A percentile compares a stretch with the other conserved stretches of the same genome.
Conservation (phyloP, 1,139 yeast genomes). For the Pichia sp. region DNA sequence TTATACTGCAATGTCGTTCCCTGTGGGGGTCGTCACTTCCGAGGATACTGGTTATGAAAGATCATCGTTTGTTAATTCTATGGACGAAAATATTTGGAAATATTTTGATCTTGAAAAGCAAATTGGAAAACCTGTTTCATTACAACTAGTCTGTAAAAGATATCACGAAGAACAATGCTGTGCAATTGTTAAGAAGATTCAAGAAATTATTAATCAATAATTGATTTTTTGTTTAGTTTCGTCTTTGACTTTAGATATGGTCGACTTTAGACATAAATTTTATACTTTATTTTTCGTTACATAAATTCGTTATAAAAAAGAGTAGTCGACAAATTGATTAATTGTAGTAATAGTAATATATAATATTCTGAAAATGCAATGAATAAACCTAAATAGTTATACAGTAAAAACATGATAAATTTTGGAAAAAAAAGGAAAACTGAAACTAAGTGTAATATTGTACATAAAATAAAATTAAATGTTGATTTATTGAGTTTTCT, state of each 20-base stretch:
- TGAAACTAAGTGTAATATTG: background rate
- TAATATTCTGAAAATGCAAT: background rate
- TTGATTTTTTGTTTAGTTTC: background rate
- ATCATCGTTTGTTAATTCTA: conserved; percentile 24
- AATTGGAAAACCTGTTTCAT: conserved; percentile 41
- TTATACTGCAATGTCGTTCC: conserved; percentile 45
- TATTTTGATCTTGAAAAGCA: conserved; percentile 36
- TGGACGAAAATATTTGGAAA: conserved; percentile 28
- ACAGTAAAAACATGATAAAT: background rate
- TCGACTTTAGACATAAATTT: too few relatives aligned
- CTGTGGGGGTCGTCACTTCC: conserved; percentile 42
- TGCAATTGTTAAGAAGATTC: conserved; percentile 8
- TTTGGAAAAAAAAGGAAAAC: background rate
- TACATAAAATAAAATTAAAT: background rate
- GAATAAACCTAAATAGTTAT: background rate
- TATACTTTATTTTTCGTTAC: background rate
- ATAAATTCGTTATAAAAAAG: background rate
- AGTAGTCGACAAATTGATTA: too few relatives aligned
- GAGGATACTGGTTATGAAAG: conserved; percentile 32
- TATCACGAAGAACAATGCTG: conserved; percentile 39
- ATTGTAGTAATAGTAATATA: background rate
- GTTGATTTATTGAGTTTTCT: conserved; percentile 9
- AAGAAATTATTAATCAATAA: conserved; percentile 1
- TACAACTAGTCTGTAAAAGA: conserved; percentile 41
- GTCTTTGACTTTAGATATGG: too few relatives aligned